Evolutionary conservation across 768 basidiomycete genomes (phyloP).

Genomic region (Naganishia randhawae): DNA sequence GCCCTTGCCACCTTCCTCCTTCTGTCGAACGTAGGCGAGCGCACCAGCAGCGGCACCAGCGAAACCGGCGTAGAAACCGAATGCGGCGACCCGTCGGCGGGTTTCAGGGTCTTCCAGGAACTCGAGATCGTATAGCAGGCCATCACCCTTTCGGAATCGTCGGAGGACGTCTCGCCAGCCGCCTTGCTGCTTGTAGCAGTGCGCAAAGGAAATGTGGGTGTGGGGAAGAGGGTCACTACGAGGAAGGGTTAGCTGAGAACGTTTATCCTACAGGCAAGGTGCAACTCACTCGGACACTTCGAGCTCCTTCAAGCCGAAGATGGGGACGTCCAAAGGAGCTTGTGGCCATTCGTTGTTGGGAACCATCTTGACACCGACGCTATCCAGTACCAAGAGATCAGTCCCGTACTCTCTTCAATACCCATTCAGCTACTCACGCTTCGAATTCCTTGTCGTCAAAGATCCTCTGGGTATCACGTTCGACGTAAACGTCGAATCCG

Average conservation of each 20-base stretch:
- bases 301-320: conserved; percentile 97
- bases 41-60: conserved; percentile 85
- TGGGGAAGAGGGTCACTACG: conserved; percentile 70
- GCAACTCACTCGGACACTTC: conserved; percentile 62
- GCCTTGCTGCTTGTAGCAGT: conserved; percentile 92
- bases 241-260: neutral
- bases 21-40: conserved; percentile 69
- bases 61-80: conserved; percentile 97
- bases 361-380: conserved; percentile 84
- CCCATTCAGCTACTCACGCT: conserved; percentile 59
- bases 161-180: conserved; percentile 84
- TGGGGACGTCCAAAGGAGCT: conserved; percentile 69
- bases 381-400: conserved; percentile 46
- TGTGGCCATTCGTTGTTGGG: conserved; percentile 82
- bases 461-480: conserved; percentile 88
- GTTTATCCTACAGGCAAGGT: neutral
- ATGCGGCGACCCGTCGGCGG: conserved; percentile 83
- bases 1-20: conserved; percentile 55
- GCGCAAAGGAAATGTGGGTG: conserved; percentile 96
- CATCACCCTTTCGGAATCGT: conserved; percentile 75
- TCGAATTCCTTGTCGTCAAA: conserved; percentile 92
- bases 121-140: conserved; percentile 89
- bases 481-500: conserved; percentile 85
- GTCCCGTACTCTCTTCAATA: too few species aligned
- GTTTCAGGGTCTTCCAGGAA: conserved; percentile 81